Percentiles rank a stretch among this genome's conserved stretches.
These are phyloP conservation scores for Kazachstania bromeliacearum DNA, from an alignment of 805 yeast genomes.

Conservation along the genomic window DNA sequence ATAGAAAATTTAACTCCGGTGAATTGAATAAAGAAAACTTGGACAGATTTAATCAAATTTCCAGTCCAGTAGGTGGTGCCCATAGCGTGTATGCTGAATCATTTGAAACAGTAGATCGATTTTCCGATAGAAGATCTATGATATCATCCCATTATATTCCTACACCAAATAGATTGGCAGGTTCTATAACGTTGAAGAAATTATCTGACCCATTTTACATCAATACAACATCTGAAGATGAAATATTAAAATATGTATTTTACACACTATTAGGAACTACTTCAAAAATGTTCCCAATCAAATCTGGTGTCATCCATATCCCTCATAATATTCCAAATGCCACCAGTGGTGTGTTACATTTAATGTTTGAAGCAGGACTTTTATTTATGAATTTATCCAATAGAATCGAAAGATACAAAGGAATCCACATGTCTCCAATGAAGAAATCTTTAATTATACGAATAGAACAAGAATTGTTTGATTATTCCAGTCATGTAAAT, in stretches of 20 bases:
- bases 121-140: slow-evolving; percentile 32
- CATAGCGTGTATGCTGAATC: slow-evolving; percentile 30
- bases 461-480: slow-evolving; percentile 34
- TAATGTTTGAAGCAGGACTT: slow-evolving; percentile 63
- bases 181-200: slow-evolving; percentile 12
- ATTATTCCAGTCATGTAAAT: slow-evolving; percentile 37
- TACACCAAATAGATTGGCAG: slow-evolving; percentile 4
- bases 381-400: slow-evolving; percentile 42
- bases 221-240: slow-evolving; percentile 31
- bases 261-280: slow-evolving; percentile 56
- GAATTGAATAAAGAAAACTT: slow-evolving; percentile 4
- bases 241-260: slow-evolving; percentile 38
- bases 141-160: slow-evolving; percentile 21
- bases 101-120: slow-evolving; percentile 32
- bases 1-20: not conserved
- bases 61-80: slow-evolving; percentile 2
- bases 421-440: slow-evolving; percentile 38
- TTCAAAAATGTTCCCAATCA: slow-evolving; percentile 44
- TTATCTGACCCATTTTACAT: slow-evolving; percentile 27
- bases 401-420: slow-evolving; percentile 25
- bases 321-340: slow-evolving; percentile 50
- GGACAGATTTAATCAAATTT: slow-evolving; percentile 6
- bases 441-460: slow-evolving; percentile 52
- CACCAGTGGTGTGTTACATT: slow-evolving; percentile 44
- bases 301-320: slow-evolving; percentile 29